Percentiles rank a stretch among this genome's conserved stretches.
Evolutionary conservation across 805 yeast genomes (phyloP).

Genomic region (Pichia scutulata): DNA sequence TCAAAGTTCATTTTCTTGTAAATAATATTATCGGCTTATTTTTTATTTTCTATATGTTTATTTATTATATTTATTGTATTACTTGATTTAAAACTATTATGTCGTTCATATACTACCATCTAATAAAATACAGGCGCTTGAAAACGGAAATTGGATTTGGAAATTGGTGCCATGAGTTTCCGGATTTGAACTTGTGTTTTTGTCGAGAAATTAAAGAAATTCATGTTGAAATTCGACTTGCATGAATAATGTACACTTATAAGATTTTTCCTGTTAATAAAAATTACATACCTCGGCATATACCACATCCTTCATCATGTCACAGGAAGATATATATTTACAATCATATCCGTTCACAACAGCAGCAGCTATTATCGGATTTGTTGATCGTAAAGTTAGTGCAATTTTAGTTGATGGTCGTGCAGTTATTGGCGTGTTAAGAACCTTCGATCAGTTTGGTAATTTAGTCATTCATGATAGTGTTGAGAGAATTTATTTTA

Average conservation of each 20-base stretch:
- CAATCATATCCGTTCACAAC: constrained; percentile 82
- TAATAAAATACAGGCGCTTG: background rate
- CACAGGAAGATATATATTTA: constrained; percentile 48
- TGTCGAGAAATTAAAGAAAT: background rate
- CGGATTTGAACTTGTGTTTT: too few species aligned
- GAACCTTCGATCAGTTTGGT: constrained; percentile 94
- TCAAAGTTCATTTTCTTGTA: background rate
- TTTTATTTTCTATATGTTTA: background rate
- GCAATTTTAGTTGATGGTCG: constrained; percentile 88
- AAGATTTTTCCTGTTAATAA: background rate
- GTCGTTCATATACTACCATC: background rate
- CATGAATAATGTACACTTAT: background rate
- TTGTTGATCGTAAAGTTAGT: constrained; percentile 72
- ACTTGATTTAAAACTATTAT: background rate
- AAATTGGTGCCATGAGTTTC: too few species aligned
- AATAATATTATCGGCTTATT: background rate
- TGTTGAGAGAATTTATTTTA: constrained; percentile 70
- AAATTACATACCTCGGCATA: background rate
- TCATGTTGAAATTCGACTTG: background rate
- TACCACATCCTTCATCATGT: constrained; percentile 3
- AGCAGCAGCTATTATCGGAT: constrained; percentile 84
- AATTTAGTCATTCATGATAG: constrained; percentile 90
- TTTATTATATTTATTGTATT: background rate
- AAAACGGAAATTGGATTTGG: too few species aligned
- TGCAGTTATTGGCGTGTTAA: constrained; percentile 75